These are phyloP conservation scores for Curvularia verruculosa DNA, from an alignment of 2,329 filamentous ascomycete genomes.

Conservation along the genomic window DNA sequence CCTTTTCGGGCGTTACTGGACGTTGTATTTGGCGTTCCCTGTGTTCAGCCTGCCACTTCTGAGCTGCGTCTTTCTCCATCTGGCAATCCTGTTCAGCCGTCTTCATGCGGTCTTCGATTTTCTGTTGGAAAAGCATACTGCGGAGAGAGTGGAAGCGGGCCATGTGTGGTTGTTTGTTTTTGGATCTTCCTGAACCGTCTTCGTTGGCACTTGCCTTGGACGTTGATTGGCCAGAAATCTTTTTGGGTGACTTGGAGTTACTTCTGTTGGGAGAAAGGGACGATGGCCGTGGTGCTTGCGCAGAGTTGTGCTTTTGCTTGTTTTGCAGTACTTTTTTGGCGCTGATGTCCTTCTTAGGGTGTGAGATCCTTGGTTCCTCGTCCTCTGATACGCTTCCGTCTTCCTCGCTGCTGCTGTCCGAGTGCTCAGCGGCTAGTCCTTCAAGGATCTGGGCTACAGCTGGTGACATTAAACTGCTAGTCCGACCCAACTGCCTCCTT, in stretches of 20 bases:
- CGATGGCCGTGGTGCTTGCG: constrained; percentile 14
- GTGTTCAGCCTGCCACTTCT: constrained; percentile 40
- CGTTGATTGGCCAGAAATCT: constrained; percentile 16
- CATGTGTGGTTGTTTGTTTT: constrained; percentile 35
- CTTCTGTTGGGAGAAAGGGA: constrained; percentile 22
- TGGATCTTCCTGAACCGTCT: constrained; percentile 19
- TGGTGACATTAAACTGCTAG: constrained; percentile 34
- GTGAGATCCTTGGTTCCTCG: constrained; percentile 9
- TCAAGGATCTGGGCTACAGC: constrained; percentile 41
- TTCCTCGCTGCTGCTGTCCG: constrained; percentile 35
- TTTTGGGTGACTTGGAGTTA: constrained; percentile 16
- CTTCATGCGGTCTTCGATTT: constrained; percentile 40
- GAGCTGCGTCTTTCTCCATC: constrained; percentile 25
- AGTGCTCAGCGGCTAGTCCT: constrained; percentile 31
- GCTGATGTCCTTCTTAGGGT: constrained; percentile 16
- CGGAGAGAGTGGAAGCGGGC: constrained; percentile 44
- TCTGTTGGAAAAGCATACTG: constrained; percentile 40
- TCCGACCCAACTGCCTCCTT: constrained; percentile 24
- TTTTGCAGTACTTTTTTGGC: constrained; percentile 16
- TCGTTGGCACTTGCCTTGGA: constrained; percentile 12
- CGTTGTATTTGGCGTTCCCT: constrained; percentile 34
- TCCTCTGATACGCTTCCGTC: constrained; percentile 25
- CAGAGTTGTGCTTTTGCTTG: constrained; percentile 4
- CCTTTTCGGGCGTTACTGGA: constrained; percentile 35
- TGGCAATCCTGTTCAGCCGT: constrained; percentile 22